Conservation (phyloP, 805 yeast species). For the Candida parachauliodes region DNA sequence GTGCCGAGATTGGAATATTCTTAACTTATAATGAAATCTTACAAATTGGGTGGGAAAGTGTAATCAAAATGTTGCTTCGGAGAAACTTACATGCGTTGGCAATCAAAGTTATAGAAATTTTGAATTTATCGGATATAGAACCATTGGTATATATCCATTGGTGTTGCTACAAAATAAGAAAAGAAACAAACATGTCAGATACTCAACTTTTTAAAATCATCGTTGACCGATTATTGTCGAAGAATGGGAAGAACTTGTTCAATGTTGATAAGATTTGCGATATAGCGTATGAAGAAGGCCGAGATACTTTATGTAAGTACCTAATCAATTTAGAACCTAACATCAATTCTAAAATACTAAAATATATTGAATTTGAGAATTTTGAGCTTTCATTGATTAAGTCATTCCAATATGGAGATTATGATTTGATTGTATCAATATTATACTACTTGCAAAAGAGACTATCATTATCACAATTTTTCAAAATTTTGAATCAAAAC, state of each 20-base stretch:
- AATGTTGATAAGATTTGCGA: slow-evolving; percentile 59
- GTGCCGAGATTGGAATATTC: slow-evolving; percentile 62
- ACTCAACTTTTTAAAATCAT: slow-evolving; percentile 51
- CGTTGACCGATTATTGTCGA: slow-evolving; percentile 39
- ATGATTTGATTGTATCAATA: slow-evolving; percentile 57
- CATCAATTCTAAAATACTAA: slow-evolving; percentile 51
- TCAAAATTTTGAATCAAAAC: slow-evolving; percentile 55
- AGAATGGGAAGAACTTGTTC: slow-evolving; percentile 30
- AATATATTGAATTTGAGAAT: slow-evolving; percentile 69
- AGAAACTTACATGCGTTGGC: slow-evolving; percentile 62
- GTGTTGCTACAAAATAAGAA: slow-evolving; percentile 70
- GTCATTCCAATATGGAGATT: slow-evolving; percentile 58
- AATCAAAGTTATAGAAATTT: slow-evolving; percentile 52
- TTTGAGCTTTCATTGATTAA: slow-evolving; percentile 64
- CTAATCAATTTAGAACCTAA: slow-evolving; percentile 68
- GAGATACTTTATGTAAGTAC: slow-evolving; percentile 61
- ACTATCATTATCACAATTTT: slow-evolving; percentile 63
- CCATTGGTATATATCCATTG: slow-evolving; percentile 62
- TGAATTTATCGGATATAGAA: slow-evolving; percentile 37
- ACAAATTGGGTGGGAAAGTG: slow-evolving; percentile 47
- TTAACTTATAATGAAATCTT: slow-evolving; percentile 57
- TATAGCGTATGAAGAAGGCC: slow-evolving; percentile 78
- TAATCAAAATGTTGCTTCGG: slow-evolving; percentile 55
- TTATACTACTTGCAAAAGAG: slow-evolving; percentile 52
- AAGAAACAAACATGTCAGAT: slow-evolving; percentile 54